Evolutionary conservation across 129 eudicot species (phyloP), one percentile per base, ranked within the genome.

Genomic region (Arctium minus): DNA sequence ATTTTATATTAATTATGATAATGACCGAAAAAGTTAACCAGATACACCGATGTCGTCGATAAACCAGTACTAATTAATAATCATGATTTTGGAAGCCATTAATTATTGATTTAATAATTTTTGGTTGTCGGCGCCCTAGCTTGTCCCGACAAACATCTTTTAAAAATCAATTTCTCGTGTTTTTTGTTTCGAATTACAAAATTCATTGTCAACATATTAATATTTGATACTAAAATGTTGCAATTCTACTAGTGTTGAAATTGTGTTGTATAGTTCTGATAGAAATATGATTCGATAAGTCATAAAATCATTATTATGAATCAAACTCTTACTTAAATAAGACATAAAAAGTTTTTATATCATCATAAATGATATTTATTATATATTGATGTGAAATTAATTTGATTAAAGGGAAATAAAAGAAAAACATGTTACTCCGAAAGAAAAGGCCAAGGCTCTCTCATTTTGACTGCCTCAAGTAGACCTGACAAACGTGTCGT

Each of bases 71-170:
- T 3, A 79, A 39, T 42, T 3, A 79, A 73, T 38, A 33, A 78
- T 22, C 64, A 27, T 48, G 60, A 77, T 56, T 36, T 72, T 62
- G 72, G 10, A 64, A 27, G 67, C 75, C 75, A 81, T 62, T 81
- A 39, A 73, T 39, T 60, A 32, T 10, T 17, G 50, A 50, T 40
- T 76, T 74, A 32, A 82, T 42, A 13, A 31, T 50, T 1, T 64
- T 81, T 64, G 6, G 50, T 10, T 42, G 6, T 69, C 32, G 8
- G 7, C 6, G 68, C 42, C 75, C 30, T 22, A 22, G 27, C 27
- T 64, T 81, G 50, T 81, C 85, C 17, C 11, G 64, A 64, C 29
- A 15, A 62, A 62, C 22, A 81, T 42, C 30, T 6, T 3, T 22
- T n/a, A n/a, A 13, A 73, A 40, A 40, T 17, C 42, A n/a, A 72